phyloP scores from a whole-genome alignment of 768 basidiomycete genomes.

The Mycena vitilis region DNA sequence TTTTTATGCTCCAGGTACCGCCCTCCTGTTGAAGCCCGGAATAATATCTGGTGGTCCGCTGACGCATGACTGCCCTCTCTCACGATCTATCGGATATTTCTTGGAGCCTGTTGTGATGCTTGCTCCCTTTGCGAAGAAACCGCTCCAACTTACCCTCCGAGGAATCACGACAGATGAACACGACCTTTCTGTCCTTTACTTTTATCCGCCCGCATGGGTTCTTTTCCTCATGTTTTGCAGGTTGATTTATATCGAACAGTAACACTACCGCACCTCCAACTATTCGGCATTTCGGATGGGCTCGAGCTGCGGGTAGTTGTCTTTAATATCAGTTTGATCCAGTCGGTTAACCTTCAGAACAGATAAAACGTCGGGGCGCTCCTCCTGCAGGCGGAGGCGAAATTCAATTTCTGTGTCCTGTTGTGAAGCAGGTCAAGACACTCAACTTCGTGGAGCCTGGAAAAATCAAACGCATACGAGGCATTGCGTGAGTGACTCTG shows the following conservation, averaged over 20 bases:
- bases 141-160: constrained; percentile 81
- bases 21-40: constrained; percentile 92
- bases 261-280: constrained; percentile 88
- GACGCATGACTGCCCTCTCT: constrained; percentile 88
- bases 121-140: constrained; percentile 92
- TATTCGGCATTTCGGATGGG: constrained; percentile 91
- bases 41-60: constrained; percentile 86
- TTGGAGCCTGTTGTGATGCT: constrained; percentile 91
- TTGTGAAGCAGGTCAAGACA: constrained; percentile 91
- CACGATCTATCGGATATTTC: constrained; percentile 93
- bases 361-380: constrained; percentile 97
- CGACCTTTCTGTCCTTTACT: constrained; percentile 81
- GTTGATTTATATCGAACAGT: constrained; percentile 91
- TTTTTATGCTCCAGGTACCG: constrained; percentile 71
- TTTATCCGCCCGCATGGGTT: background rate
- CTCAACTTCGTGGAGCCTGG: constrained; percentile 93
- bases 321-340: background rate
- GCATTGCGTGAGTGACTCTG: constrained; percentile 81
- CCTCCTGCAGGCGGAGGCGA: constrained; percentile 94
- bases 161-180: constrained; percentile 94
- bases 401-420: constrained; percentile 91
- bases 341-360: constrained; percentile 12
- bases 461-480: constrained; percentile 93
- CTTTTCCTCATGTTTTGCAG: constrained; percentile 53
- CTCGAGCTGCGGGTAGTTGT: constrained; percentile 82